Conservation (phyloP, 2,329 filamentous ascomycete species). For the Diaporthe destruens region DNA sequence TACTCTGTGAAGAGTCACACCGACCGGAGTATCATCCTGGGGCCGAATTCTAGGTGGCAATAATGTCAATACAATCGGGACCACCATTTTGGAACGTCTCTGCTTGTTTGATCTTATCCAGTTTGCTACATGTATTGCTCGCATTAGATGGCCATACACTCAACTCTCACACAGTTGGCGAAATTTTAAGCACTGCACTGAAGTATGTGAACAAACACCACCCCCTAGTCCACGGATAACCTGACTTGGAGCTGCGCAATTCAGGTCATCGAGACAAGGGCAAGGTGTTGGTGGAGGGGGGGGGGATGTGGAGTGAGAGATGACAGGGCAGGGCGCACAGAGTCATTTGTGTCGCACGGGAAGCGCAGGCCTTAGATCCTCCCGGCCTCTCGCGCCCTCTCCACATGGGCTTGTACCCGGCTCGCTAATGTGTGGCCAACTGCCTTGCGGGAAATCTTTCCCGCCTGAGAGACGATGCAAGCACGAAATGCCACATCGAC, state of each 20-base stretch:
- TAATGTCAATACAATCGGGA: slow-evolving; percentile 1
- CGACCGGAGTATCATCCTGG: neutral
- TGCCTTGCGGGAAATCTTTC: slow-evolving; percentile 24
- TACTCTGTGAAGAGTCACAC: neutral
- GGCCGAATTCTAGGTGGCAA: slow-evolving; percentile 12
- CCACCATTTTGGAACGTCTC: neutral
- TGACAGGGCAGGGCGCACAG: slow-evolving; percentile 9
- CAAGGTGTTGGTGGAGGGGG: too few relatives aligned
- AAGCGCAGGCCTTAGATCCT: slow-evolving; percentile 35
- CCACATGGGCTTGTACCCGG: slow-evolving; percentile 37
- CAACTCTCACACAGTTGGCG: neutral
- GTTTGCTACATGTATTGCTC: slow-evolving; percentile 13
- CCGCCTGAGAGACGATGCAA: slow-evolving; percentile 11
- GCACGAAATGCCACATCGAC: slow-evolving; percentile 30
- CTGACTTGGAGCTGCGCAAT: neutral
- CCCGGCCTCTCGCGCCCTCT: slow-evolving; percentile 24
- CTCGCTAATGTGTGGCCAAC: slow-evolving; percentile 41
- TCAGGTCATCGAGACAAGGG: neutral
- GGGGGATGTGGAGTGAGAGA: neutral
- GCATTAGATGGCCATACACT: neutral
- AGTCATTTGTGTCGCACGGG: slow-evolving; percentile 33
- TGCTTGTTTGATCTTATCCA: neutral
- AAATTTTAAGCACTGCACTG: neutral
- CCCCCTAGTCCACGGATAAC: neutral
- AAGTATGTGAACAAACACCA: neutral